phyloP scores from a whole-genome alignment of 306 rosid genomes.

The Herpetospermum pedunculosum region DNA sequence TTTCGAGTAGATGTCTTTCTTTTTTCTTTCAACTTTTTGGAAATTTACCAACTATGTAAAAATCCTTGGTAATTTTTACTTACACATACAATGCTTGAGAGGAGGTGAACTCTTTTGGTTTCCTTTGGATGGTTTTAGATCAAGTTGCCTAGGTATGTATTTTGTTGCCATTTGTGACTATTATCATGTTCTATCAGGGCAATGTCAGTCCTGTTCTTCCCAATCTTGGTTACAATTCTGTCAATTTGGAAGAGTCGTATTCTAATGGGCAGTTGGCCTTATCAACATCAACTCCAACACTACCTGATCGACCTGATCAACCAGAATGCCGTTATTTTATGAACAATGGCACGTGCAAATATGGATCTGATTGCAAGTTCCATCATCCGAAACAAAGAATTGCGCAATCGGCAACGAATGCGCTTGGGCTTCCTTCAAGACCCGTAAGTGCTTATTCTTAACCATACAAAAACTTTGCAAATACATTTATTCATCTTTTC shows the following conservation, averaged over 20 bases:
- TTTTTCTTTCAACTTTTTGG: neutral
- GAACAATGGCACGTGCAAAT: conserved; percentile 81
- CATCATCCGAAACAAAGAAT: conserved; percentile 81
- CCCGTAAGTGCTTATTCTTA: conserved; percentile 50
- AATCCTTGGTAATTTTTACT: neutral
- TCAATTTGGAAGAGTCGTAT: conserved; percentile 38
- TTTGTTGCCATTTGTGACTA: neutral
- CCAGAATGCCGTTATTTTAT: conserved; percentile 80
- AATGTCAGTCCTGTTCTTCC: conserved; percentile 41
- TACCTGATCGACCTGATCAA: conserved; percentile 80
- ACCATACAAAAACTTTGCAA: neutral
- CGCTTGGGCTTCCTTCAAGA: conserved; percentile 72
- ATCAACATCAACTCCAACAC: conserved; percentile 26
- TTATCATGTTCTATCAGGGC: conserved; percentile 32
- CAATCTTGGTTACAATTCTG: conserved; percentile 36
- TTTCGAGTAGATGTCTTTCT: neutral
- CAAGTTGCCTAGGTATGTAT: neutral
- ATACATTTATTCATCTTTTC: neutral
- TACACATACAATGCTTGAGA: neutral
- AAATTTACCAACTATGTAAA: too few species aligned
- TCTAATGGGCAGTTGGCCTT: conserved; percentile 39
- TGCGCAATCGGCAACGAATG: conserved; percentile 35
- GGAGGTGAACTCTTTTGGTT: neutral
- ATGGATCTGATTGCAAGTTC: conserved; percentile 79
- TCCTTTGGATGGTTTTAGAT: neutral